phyloP scores from a whole-genome alignment of 2,329 filamentous ascomycete genomes.

The Penicillium thymicola region DNA sequence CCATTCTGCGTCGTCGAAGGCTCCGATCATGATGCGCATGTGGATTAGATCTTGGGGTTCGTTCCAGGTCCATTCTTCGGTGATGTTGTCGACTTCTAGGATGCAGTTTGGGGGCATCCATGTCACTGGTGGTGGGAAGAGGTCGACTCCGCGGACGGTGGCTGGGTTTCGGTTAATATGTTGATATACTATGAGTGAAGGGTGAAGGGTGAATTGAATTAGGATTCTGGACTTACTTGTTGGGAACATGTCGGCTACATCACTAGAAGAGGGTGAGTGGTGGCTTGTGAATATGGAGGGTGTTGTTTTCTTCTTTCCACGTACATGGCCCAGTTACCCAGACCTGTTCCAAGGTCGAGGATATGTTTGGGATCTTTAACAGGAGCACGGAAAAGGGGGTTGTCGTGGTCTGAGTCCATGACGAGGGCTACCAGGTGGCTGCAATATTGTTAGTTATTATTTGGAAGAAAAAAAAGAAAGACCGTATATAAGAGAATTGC shows the following conservation, averaged over 20 bases:
- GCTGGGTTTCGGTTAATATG: constrained; percentile 6
- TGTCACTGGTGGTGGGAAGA: constrained; percentile 23
- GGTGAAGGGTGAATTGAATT: not conserved
- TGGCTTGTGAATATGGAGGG: not conserved
- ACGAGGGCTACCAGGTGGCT: constrained; percentile 16
- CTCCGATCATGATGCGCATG: constrained; percentile 20
- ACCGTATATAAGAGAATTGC: not conserved
- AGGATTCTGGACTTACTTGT: not conserved
- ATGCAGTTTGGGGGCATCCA: constrained; percentile 30
- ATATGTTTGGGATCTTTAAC: constrained; percentile 8
- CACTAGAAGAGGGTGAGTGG: constrained; percentile 7
- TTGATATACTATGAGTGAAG: not conserved
- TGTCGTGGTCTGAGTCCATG: constrained; percentile 11
- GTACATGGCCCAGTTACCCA: constrained; percentile 10
- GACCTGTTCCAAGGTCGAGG: constrained; percentile 5
- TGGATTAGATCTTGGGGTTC: constrained; percentile 27
- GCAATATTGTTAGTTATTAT: not conserved
- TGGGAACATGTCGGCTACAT: constrained; percentile 23
- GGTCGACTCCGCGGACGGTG: constrained; percentile 22
- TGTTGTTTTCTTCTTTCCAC: not conserved
- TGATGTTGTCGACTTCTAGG: constrained; percentile 27
- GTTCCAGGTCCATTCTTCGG: constrained; percentile 23
- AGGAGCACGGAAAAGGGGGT: constrained; percentile 14
- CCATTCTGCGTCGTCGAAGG: constrained; percentile 17
- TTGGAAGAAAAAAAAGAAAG: no score